Evolutionary conservation across 2,329 filamentous ascomycete species (phyloP).

Genomic region (Fusarium mexicanum): DNA sequence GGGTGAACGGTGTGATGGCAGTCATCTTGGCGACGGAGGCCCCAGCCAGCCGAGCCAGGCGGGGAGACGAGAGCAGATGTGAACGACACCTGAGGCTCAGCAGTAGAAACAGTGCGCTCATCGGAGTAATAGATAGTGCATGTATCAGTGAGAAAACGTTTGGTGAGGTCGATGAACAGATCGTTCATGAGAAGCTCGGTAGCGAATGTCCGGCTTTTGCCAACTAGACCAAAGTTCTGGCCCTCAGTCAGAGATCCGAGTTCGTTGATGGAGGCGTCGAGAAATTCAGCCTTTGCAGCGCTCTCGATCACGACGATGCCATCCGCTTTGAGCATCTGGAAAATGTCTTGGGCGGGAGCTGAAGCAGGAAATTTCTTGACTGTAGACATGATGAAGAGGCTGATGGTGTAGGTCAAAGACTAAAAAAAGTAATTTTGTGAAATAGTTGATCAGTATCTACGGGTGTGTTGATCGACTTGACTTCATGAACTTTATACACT

Average conservation of each 20-base stretch:
- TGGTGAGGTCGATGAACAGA: neutral
- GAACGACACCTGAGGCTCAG: neutral
- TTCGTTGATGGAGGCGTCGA: neutral
- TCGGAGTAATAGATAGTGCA: neutral
- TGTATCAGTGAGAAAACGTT: neutral
- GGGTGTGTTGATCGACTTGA: no score
- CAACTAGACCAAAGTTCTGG: neutral
- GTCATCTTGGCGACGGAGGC: neutral
- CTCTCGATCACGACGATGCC: neutral
- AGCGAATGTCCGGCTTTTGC: neutral
- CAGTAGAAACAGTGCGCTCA: neutral
- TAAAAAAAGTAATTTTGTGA: no score
- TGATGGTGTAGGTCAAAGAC: neutral
- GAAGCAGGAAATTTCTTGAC: neutral
- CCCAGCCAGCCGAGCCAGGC: neutral
- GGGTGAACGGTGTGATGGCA: neutral
- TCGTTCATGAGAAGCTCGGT: neutral
- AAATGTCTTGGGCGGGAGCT: neutral
- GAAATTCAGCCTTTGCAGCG: neutral
- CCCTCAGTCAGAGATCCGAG: neutral
- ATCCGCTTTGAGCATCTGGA: neutral
- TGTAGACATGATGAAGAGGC: neutral
- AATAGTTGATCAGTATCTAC: neutral
- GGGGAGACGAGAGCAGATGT: neutral
- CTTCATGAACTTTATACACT: no score